Evolutionary conservation across 805 yeast species (phyloP), one percentile per base, ranked within the genome.

Genomic region (Dipodascus geniculatus): DNA sequence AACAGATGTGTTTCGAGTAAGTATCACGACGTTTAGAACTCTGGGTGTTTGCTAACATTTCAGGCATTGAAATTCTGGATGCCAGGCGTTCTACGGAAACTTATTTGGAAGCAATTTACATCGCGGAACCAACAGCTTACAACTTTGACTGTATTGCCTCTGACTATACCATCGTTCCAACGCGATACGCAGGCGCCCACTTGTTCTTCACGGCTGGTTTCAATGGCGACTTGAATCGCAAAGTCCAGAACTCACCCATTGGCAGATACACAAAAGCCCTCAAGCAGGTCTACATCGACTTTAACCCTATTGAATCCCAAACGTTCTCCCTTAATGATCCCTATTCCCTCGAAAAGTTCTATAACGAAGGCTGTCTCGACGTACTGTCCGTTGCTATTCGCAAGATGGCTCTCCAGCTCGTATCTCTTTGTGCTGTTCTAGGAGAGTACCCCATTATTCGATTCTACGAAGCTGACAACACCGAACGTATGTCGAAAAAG

Each of bases 401-500:
- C 19, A 68, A 68, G 51, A 79, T 85, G 0, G 87, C 91, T 1
- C 71, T 77, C 9, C 63, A 87, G 22, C 71, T 93, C 59, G 80
- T 88, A 28, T 80, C 83, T 58, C 61, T 87, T 22, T 86, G 95
- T 72, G 78, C 85, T 4, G 64, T 85, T 8, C 81, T 93, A 1
- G 95, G 95, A 14, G 97, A 90, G 63, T 87, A 85, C 60, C 99
- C 99, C 1, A 77, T 85, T 48, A 79, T 93, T 20, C 74, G 99
- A 59, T 87, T 80, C 68, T 83, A 81, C 63, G 73, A 79, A 6
- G 76, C 82, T 3, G 77, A 77, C 47, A 71, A 76, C 17, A 63
- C 61, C 70, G 78, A 42, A 72, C 76, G 79, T 58, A 74, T 76
- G 23, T 83, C 89, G 0, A 71, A 82, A 2, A 67, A 78, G 24